Evolutionary conservation across 768 basidiomycete species (phyloP).

Genomic region (Mrakia blollopis): DNA sequence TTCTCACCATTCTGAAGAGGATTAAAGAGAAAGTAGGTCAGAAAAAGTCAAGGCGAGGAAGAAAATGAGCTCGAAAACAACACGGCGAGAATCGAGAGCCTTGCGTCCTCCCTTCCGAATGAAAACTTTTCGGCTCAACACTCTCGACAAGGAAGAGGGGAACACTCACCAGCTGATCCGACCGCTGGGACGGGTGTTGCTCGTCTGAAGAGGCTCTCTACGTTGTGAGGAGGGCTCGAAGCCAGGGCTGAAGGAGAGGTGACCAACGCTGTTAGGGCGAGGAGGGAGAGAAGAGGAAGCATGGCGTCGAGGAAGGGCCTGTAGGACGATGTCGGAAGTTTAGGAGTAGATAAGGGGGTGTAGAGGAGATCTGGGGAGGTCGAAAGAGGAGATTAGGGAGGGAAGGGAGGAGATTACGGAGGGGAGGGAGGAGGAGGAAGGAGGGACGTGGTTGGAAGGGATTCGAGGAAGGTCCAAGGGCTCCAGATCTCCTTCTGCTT

Average conservation of each 20-base stretch:
- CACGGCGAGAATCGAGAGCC: neutral
- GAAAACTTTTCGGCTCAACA: neutral
- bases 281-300: neutral
- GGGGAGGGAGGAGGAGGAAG: neutral
- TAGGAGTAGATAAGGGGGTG: neutral
- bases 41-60: neutral
- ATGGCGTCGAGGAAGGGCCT: neutral
- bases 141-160: neutral
- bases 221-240: neutral
- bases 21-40: neutral
- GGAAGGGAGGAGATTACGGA: neutral
- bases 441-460: neutral
- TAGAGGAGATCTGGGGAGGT: neutral
- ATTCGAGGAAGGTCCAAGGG: no score
- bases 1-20: neutral
- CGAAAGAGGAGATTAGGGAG: neutral
- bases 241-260: neutral
- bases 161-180: neutral
- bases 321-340: neutral
- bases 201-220: neutral
- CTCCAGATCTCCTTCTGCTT: no score
- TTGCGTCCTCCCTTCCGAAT: neutral
- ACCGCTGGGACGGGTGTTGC: neutral
- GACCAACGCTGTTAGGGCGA: constrained; percentile 3
- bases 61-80: neutral